A percentile compares a stretch with the other conserved stretches of the same genome.
Evolutionary conservation across 768 basidiomycete genomes (phyloP).

Genomic region (Lentinula detonsa): DNA sequence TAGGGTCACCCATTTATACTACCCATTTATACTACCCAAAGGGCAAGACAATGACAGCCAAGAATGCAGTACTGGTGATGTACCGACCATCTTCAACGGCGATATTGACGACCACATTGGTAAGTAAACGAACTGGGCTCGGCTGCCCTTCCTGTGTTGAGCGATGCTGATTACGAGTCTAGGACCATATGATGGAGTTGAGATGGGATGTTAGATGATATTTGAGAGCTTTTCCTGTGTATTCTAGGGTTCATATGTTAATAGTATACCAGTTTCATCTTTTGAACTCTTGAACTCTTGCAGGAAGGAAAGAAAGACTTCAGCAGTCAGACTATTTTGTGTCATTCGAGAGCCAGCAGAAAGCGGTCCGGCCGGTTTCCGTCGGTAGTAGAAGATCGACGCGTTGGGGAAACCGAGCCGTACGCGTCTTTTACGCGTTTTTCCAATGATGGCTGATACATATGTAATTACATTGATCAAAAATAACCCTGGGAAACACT

Average conservation of each 20-base stretch:
- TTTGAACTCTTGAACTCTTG: too few relatives aligned
- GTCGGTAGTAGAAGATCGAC: too few relatives aligned
- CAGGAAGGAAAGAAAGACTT: too few relatives aligned
- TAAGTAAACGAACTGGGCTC: constrained; percentile 1
- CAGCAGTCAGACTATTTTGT: too few relatives aligned
- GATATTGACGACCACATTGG: constrained; percentile 42
- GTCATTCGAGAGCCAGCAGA: too few relatives aligned
- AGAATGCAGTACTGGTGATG: constrained; percentile 48
- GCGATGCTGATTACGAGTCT: too few relatives aligned
- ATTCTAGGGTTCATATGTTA: background rate
- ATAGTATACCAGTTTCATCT: too few relatives aligned
- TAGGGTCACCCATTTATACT: background rate
- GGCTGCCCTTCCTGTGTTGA: too few relatives aligned
- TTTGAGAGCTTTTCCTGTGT: background rate
- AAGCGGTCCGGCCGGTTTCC: too few relatives aligned
- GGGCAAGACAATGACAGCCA: constrained; percentile 55
- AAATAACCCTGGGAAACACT: too few relatives aligned
- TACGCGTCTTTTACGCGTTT: background rate
- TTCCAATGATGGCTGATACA: background rate
- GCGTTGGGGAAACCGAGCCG: too few relatives aligned
- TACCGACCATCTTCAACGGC: constrained; percentile 41
- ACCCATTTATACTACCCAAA: constrained; percentile 19
- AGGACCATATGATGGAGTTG: constrained; percentile 6
- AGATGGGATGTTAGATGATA: constrained; percentile 4
- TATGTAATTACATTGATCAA: too few relatives aligned